Conservation (phyloP, 495 filamentous ascomycete species). For the Podospora bellae-mahoneyi region DNA sequence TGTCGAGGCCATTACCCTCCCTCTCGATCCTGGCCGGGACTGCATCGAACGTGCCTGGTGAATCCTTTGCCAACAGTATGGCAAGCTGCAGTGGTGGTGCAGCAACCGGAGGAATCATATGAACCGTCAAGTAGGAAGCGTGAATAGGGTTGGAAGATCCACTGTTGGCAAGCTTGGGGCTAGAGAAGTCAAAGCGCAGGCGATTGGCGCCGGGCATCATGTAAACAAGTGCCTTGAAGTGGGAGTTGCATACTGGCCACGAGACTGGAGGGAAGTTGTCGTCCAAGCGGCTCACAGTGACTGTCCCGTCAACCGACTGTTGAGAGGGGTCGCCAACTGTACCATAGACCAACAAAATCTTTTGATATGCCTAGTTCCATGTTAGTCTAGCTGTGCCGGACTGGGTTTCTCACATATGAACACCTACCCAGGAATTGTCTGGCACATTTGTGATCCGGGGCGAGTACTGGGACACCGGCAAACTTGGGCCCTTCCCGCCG, state of each 20-base stretch:
- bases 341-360: conserved; percentile 75
- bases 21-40: conserved; percentile 67
- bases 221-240: conserved; percentile 86
- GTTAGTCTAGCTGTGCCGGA: background rate
- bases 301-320: conserved; percentile 68
- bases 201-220: conserved; percentile 84
- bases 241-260: conserved; percentile 82
- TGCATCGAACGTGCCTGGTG: conserved; percentile 80
- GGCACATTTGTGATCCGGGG: conserved; percentile 71
- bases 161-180: conserved; percentile 70
- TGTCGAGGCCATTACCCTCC: conserved; percentile 77
- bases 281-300: conserved; percentile 78
- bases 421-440: conserved; percentile 74
- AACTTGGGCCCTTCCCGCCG: conserved; percentile 48
- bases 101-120: conserved; percentile 75
- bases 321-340: conserved; percentile 70
- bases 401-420: background rate
- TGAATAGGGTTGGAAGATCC: conserved; percentile 67
- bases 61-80: conserved; percentile 81
- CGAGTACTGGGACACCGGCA: conserved; percentile 69
- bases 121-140: conserved; percentile 72
- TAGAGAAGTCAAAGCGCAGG: conserved; percentile 79
- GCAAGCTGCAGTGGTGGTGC: conserved; percentile 80
- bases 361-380: conserved; percentile 72
- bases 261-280: conserved; percentile 73